These are phyloP conservation scores for Xylaria sp. DNA, from an alignment of 2,329 filamentous ascomycete genomes.

Conservation along the genomic window DNA sequence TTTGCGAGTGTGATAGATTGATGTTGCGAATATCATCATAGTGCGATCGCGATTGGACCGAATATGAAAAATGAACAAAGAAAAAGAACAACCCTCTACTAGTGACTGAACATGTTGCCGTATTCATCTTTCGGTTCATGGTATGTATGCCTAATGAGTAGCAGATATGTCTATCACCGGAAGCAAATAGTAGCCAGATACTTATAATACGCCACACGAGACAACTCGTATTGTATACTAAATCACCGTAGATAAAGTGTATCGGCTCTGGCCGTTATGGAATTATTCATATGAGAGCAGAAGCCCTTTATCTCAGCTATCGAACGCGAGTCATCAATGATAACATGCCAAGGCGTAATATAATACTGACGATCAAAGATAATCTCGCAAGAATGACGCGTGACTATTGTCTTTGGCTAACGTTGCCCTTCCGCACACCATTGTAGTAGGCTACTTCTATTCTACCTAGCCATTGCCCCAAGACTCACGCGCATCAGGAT, in stretches of 20 bases:
- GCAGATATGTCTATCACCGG: not conserved
- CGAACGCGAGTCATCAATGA: not conserved
- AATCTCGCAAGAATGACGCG: not conserved
- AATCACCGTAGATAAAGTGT: not conserved
- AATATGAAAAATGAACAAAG: not conserved
- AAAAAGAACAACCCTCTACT: not conserved
- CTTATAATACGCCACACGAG: not conserved
- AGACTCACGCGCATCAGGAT: not conserved
- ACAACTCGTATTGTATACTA: not conserved
- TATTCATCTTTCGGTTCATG: not conserved
- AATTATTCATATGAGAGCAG: not conserved
- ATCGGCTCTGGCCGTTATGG: not conserved
- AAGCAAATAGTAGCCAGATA: not conserved
- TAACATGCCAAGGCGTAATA: slow-evolving; percentile 4
- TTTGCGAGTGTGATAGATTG: not conserved
- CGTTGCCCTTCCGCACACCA: not conserved
- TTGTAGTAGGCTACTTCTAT: not conserved
- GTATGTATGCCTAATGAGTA: not conserved
- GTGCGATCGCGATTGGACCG: not conserved
- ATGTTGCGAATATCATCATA: not conserved
- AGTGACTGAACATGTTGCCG: not conserved
- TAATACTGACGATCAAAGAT: slow-evolving; percentile 2
- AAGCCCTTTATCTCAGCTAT: slow-evolving; percentile 9
- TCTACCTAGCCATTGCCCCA: not conserved
- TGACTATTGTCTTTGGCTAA: not conserved